Percentiles rank a stretch among this genome's conserved stretches.
Evolutionary conservation across 2,329 filamentous ascomycete genomes (phyloP).

Genomic region (Colletotrichum coccodes): DNA sequence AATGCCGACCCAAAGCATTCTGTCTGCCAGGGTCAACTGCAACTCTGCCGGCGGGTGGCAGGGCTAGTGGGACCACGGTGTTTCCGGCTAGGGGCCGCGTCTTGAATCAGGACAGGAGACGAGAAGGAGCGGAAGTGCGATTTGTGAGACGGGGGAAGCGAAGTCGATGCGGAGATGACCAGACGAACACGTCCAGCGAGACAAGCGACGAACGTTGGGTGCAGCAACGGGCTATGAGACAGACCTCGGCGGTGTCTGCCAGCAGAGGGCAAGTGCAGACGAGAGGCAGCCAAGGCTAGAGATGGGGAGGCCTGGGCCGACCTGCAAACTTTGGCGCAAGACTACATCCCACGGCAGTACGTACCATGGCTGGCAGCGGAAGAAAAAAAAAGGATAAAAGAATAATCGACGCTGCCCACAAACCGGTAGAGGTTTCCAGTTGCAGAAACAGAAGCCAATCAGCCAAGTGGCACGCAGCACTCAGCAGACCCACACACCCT

Average conservation of each 20-base stretch:
- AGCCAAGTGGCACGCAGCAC: not conserved
- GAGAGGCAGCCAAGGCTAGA: not conserved
- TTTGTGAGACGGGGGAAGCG: not conserved
- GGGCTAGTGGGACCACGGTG: constrained; percentile 19
- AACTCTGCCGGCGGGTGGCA: constrained; percentile 23
- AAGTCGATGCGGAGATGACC: not conserved
- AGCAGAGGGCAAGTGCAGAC: not conserved
- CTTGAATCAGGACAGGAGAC: constrained; percentile 24
- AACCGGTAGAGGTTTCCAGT: constrained; percentile 21
- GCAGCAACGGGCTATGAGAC: not conserved
- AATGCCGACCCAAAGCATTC: constrained; percentile 9
- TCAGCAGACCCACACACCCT: constrained; percentile 20
- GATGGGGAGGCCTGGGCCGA: not conserved
- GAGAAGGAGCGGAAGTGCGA: not conserved
- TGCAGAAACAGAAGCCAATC: constrained; percentile 13
- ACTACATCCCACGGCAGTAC: too few relatives aligned
- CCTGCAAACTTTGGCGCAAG: not conserved
- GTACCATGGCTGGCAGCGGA: not conserved
- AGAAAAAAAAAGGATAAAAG: not conserved
- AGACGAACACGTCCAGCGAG: not conserved
- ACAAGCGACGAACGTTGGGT: not conserved
- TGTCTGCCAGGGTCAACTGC: constrained; percentile 22
- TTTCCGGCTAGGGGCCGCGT: constrained; percentile 12
- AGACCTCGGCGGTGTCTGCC: too few relatives aligned
- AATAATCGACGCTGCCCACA: constrained; percentile 15